phyloP scores from a whole-genome alignment of 768 basidiomycete genomes.

The Lentinula guzmanii region DNA sequence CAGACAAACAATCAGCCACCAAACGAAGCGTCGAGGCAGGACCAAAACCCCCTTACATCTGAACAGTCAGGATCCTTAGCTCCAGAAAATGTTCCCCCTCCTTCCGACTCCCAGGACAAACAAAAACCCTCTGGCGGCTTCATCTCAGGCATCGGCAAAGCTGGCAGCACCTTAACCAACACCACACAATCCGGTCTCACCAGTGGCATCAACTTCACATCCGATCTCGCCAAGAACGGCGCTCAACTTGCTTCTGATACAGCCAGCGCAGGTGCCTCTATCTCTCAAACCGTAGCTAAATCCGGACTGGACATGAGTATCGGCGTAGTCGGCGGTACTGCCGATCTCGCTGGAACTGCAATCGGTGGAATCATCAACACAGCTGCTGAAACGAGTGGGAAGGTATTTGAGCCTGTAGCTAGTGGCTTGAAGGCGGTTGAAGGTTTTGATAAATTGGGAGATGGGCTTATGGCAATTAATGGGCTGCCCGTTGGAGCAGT shows the following conservation, averaged over 20 bases:
- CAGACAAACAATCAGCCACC: not conserved
- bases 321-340: slow-evolving; percentile 26
- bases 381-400: slow-evolving; percentile 16
- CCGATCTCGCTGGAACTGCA: slow-evolving; percentile 14
- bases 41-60: not conserved
- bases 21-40: not conserved
- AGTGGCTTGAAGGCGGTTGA: slow-evolving; percentile 16
- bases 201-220: slow-evolving; percentile 3
- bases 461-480: slow-evolving; percentile 16
- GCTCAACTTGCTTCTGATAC: slow-evolving; percentile 9
- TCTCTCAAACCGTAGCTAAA: slow-evolving; percentile 13
- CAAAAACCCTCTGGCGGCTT: not conserved
- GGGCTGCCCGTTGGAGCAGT: slow-evolving; percentile 18
- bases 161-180: not conserved
- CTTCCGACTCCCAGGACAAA: not conserved
- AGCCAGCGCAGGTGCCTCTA: slow-evolving; percentile 9
- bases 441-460: slow-evolving; percentile 12
- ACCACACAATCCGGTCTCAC: not conserved
- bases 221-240: slow-evolving; percentile 5
- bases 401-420: slow-evolving; percentile 17
- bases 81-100: not conserved
- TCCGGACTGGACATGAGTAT: slow-evolving; percentile 18
- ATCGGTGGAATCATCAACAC: slow-evolving; percentile 14
- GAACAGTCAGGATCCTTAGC: not conserved
- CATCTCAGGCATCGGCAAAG: not conserved